A percentile compares a stretch with the other conserved stretches of the same genome.
phyloP scores from a whole-genome alignment of 192 early-diverging fungal genomes.

The Coemansia pectinata region DNA sequence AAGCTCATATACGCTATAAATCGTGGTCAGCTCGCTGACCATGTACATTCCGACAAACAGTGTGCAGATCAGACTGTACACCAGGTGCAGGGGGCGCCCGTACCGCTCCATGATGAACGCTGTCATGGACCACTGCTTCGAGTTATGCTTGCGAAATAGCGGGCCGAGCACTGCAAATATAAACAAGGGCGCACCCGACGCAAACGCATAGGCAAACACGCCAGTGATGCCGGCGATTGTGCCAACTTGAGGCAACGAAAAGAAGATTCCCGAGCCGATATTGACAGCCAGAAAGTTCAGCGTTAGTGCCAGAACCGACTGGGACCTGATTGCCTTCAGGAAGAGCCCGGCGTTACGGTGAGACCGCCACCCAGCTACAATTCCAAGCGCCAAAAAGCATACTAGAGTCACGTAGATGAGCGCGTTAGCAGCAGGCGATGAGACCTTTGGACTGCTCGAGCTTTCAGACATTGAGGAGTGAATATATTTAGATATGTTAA shows the following conservation, averaged over 20 bases:
- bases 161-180: constrained; percentile 63
- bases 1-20: constrained; percentile 59
- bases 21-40: constrained; percentile 67
- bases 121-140: constrained; percentile 65
- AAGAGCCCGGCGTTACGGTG: constrained; percentile 56
- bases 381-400: constrained; percentile 56
- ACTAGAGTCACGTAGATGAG: constrained; percentile 60
- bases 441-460: constrained; percentile 36
- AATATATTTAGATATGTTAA: not conserved
- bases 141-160: constrained; percentile 60
- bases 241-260: constrained; percentile 65
- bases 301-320: constrained; percentile 51
- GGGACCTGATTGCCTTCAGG: constrained; percentile 58
- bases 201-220: constrained; percentile 65
- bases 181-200: constrained; percentile 61
- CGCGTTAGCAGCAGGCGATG: constrained; percentile 51
- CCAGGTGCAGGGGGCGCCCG: constrained; percentile 60
- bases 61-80: constrained; percentile 61
- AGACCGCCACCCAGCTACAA: constrained; percentile 55
- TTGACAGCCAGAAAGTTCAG: constrained; percentile 59
- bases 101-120: constrained; percentile 66
- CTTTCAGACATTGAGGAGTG: constrained; percentile 18
- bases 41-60: constrained; percentile 65
- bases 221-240: constrained; percentile 67
- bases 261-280: constrained; percentile 66